These are phyloP conservation scores for Somion occarium DNA, from an alignment of 1,284 basidiomycete species.

Conservation along the genomic window DNA sequence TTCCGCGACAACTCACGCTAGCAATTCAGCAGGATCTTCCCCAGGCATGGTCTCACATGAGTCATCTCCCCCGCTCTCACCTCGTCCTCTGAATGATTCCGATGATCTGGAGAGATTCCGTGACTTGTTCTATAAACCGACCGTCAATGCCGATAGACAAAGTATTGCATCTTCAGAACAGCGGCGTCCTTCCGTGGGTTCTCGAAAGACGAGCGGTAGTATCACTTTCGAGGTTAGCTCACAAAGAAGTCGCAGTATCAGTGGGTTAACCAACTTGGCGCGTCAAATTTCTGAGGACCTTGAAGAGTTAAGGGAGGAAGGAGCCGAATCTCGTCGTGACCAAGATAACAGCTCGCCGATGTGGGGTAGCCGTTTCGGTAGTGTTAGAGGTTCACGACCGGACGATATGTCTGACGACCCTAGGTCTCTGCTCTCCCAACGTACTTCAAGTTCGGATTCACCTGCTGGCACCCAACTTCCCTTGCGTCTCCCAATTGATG, in stretches of 20 bases:
- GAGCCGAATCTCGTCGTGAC: slow-evolving; percentile 7
- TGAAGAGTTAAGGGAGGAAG: slow-evolving; percentile 33
- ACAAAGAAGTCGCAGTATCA: slow-evolving; percentile 31
- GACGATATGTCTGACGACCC: slow-evolving; percentile 19
- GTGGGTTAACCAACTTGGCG: slow-evolving; percentile 57
- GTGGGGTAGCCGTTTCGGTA: slow-evolving; percentile 28
- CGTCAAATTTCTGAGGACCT: slow-evolving; percentile 60
- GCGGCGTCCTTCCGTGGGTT: slow-evolving; percentile 19
- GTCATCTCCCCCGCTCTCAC: slow-evolving; percentile 33
- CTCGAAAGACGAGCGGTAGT: slow-evolving; percentile 21
- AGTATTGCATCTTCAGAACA: slow-evolving; percentile 13
- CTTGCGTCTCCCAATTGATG: slow-evolving; percentile 29
- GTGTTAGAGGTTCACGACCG: slow-evolving; percentile 22
- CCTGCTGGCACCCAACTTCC: slow-evolving; percentile 21
- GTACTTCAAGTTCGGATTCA: slow-evolving; percentile 9
- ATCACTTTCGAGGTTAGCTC: slow-evolving; percentile 23
- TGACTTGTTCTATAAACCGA: slow-evolving; percentile 59
- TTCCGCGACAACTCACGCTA: slow-evolving; percentile 9
- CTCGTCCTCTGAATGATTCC: slow-evolving; percentile 34
- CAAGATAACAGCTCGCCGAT: slow-evolving; percentile 17
- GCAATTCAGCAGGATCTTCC: slow-evolving; percentile 28
- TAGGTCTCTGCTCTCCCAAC: slow-evolving; percentile 7
- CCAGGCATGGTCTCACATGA: slow-evolving; percentile 36
- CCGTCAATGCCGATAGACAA: slow-evolving; percentile 18
- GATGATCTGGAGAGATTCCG: slow-evolving; percentile 67